These are phyloP conservation scores for Candida sp. DNA, from an alignment of 1,139 yeast species.

Conservation along the genomic window DNA sequence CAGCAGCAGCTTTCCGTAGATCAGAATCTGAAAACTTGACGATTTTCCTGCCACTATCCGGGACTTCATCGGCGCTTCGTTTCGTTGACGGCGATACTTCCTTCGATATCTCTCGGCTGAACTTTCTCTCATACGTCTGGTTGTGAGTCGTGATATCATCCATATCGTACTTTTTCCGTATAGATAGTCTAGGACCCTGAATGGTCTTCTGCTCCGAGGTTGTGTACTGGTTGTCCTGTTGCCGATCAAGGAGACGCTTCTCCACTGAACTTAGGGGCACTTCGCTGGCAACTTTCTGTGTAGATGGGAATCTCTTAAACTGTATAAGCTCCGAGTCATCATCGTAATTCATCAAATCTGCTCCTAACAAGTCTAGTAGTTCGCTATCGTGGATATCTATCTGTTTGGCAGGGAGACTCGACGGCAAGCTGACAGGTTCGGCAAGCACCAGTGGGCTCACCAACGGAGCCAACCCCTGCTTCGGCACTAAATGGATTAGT, in stretches of 20 bases:
- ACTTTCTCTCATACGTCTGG: constrained; percentile 15
- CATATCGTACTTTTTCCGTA: constrained; percentile 17
- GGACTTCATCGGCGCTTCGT: background rate
- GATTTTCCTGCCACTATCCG: constrained; percentile 3
- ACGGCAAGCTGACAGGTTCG: constrained; percentile 7
- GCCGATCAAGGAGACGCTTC: background rate
- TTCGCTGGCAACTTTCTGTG: background rate
- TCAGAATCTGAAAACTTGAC: constrained; percentile 5
- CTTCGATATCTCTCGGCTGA: constrained; percentile 11
- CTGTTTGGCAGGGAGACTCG: background rate
- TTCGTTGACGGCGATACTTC: background rate
- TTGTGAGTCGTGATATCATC: constrained; percentile 18
- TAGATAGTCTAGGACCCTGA: constrained; percentile 15
- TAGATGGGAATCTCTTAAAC: constrained; percentile 11
- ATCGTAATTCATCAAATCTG: constrained; percentile 21
- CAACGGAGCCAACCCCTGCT: constrained; percentile 28
- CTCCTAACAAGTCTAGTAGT: constrained; percentile 17
- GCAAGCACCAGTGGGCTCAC: constrained; percentile 11
- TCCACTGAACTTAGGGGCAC: background rate
- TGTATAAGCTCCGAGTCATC: constrained; percentile 19
- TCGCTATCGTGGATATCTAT: constrained; percentile 6
- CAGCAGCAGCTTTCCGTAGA: background rate
- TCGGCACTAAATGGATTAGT: constrained; percentile 31
- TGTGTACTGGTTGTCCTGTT: background rate
- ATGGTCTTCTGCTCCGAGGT: background rate